A percentile compares a stretch with the other conserved stretches of the same genome.
phyloP scores from a whole-genome alignment of 768 basidiomycete species.

The Lentinus brumalis region DNA sequence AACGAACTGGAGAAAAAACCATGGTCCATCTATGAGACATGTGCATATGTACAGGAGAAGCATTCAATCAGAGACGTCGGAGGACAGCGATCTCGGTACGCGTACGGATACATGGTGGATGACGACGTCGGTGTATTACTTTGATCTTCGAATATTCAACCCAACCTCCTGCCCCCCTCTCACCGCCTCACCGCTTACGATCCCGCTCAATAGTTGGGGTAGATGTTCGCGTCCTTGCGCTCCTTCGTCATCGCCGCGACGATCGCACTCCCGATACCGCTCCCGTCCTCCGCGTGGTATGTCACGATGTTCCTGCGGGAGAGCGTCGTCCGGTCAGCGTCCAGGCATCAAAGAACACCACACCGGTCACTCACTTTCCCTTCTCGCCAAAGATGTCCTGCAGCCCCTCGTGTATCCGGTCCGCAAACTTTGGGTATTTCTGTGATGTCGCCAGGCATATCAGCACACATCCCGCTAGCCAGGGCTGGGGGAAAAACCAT shows the following conservation, averaged over 20 bases:
- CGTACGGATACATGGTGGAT: constrained; percentile 1
- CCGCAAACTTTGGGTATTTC: constrained; percentile 98
- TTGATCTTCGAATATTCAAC: not conserved
- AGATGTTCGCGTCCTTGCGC: constrained; percentile 68
- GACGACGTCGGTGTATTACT: not conserved
- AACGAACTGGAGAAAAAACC: too few relatives aligned
- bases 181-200: not conserved
- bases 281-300: constrained; percentile 87
- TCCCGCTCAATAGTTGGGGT: constrained; percentile 44
- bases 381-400: constrained; percentile 96
- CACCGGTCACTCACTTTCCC: constrained; percentile 63
- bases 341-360: too few relatives aligned
- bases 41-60: too few relatives aligned
- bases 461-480: not conserved
- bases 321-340: not conserved
- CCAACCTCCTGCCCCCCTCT: not conserved
- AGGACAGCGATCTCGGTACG: not conserved
- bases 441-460: constrained; percentile 34
- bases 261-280: constrained; percentile 95
- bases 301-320: constrained; percentile 68
- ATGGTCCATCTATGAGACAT: too few relatives aligned
- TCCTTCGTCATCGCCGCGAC: constrained; percentile 95
- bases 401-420: constrained; percentile 90
- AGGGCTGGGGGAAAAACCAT: too few relatives aligned
- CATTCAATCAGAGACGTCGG: too few relatives aligned